A percentile compares a stretch with the other conserved stretches of the same genome.
phyloP scores from a whole-genome alignment of 495 filamentous ascomycete species.

The Talaromyces thailandensis region DNA sequence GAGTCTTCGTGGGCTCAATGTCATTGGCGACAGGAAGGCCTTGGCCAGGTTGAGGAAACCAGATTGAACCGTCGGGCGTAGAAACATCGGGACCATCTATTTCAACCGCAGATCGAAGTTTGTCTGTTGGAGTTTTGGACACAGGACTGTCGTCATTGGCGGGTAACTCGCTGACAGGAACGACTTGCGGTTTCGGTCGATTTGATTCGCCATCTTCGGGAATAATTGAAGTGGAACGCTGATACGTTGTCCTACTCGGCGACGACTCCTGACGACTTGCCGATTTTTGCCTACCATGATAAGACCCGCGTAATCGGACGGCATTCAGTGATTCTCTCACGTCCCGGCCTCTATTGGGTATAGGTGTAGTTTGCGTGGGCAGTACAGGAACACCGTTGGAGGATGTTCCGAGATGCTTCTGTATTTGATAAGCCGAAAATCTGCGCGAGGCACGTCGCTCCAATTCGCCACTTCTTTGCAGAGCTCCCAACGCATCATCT shows the following conservation, averaged over 20 bases:
- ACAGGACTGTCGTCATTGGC: slow-evolving; percentile 33
- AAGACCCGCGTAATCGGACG: slow-evolving; percentile 68
- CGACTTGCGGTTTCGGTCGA: slow-evolving; percentile 17
- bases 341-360: slow-evolving; percentile 84
- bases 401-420: slow-evolving; percentile 77
- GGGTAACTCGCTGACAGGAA: slow-evolving; percentile 26
- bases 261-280: slow-evolving; percentile 50
- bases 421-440: slow-evolving; percentile 93
- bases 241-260: slow-evolving; percentile 44
- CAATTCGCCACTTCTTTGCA: slow-evolving; percentile 87
- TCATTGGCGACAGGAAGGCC: slow-evolving; percentile 26
- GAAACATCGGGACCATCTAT: slow-evolving; percentile 16
- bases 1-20: slow-evolving; percentile 43
- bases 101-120: slow-evolving; percentile 37
- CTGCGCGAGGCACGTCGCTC: slow-evolving; percentile 85
- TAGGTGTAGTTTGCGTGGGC: slow-evolving; percentile 74
- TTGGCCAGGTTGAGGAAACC: slow-evolving; percentile 27
- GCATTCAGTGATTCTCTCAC: slow-evolving; percentile 87
- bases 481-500: slow-evolving; percentile 81
- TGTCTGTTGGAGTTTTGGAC: slow-evolving; percentile 52
- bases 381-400: slow-evolving; percentile 78
- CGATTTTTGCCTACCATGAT: slow-evolving; percentile 54
- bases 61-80: slow-evolving; percentile 14
- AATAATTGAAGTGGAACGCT: slow-evolving; percentile 47
- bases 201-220: slow-evolving; percentile 52